phyloP scores from a whole-genome alignment of 148 eudicot genomes.

The Rhododendron kiyosumense region DNA sequence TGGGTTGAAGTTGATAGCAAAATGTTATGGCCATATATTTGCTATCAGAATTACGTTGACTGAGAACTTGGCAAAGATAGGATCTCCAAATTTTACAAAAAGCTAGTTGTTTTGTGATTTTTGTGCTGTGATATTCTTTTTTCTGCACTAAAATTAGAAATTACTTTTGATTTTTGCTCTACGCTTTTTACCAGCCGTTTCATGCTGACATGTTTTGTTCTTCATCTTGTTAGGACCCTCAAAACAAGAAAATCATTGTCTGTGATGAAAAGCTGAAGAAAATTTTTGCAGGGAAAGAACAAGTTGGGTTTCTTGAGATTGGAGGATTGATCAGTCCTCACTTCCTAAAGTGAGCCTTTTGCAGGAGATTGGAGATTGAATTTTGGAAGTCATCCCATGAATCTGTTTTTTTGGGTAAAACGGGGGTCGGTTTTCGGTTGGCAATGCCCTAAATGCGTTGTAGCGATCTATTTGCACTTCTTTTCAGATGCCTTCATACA shows the following conservation, averaged over 20 bases:
- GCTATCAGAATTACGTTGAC: not conserved
- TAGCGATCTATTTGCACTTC: not conserved
- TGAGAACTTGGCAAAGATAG: not conserved
- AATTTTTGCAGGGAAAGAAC: slow-evolving; percentile 67
- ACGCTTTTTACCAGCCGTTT: not conserved
- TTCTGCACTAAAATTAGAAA: not conserved
- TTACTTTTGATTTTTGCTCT: not conserved
- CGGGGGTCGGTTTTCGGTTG: not conserved
- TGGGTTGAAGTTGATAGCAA: not conserved
- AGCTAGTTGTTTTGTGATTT: not conserved
- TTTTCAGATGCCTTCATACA: not conserved
- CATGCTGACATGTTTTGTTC: not conserved
- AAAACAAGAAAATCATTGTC: slow-evolving; percentile 64
- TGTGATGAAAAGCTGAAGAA: slow-evolving; percentile 91
- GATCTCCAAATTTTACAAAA: not conserved
- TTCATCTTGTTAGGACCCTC: slow-evolving; percentile 50
- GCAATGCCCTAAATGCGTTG: not conserved
- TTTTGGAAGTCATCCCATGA: not conserved
- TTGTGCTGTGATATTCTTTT: not conserved
- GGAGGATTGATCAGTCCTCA: slow-evolving; percentile 74
- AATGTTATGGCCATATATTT: not conserved
- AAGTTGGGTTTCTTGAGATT: slow-evolving; percentile 75
- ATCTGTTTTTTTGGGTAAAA: not conserved
- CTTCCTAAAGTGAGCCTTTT: slow-evolving; percentile 38
- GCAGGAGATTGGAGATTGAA: not conserved